Evolutionary conservation across 495 filamentous ascomycete species (phyloP), one percentile per base, ranked within the genome.

Genomic region (Penicillium coprophilum): DNA sequence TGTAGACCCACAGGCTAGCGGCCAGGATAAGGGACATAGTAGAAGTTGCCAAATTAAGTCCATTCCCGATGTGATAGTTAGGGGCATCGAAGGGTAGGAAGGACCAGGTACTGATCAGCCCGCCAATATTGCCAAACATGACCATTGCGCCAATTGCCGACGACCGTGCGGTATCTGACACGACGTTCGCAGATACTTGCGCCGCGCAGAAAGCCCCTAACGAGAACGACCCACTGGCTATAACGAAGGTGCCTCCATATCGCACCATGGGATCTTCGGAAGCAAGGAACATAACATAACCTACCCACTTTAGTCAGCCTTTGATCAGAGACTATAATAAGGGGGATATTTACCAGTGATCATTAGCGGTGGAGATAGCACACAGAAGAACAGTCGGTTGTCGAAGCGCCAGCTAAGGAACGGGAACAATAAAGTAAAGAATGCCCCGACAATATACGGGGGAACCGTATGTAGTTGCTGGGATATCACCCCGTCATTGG

Each of bases 71-170:
- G 52, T 73, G 84, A 67, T 87, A 91, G 54, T 89, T 73, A 8
- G 88, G 87, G 0, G 64, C 80, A 63, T 90, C 87, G 39, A 64
- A 81, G 0, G 82, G 77, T 36, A 90, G 63, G 65, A 88, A 91
- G 4, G 74, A 76, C 87, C 87, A 90, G n/a, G 86, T 90, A 1
- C 82, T 77, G 61, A 91, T 80, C 34, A 91, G 63, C 0, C 87
- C 87, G 27, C 88, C 88, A 31, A 90, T 68, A 58, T 89, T 89
- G 48, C 87, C 88, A 27, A 87, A 71, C 85, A 88, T 89, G 55
- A 90, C 86, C 34, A 75, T 82, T 0, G 79, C 83, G 5, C 78
- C 87, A 46, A 89, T 87, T 19, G 85, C 85, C 6, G 81, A 77
- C 10, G 80, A 82, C 24, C 87, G 75, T 2, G 87, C 83, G 3